Base-by-base conservation (phyloP, 1,284 basidiomycete species). In the Retiboletus flavoniger region DNA sequence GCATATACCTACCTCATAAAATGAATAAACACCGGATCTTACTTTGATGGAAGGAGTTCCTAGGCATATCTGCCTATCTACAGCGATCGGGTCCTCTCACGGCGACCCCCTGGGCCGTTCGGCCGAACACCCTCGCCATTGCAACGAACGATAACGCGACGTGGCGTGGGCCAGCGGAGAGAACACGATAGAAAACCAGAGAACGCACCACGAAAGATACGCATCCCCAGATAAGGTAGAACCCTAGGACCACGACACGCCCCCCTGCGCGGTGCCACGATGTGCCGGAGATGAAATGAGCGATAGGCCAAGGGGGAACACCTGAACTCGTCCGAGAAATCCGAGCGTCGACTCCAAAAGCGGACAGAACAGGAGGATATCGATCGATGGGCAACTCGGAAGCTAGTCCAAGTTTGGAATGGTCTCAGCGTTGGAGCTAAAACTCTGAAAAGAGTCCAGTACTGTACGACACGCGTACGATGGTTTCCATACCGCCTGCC, bases 11-110 rank as follows among this genome's bases (percentile, higher is more conserved):
- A 54, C n/a, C 11, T 29, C 46, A 24, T 41, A 47, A 21, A 56
- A 38, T 50, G 38, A 17, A 60, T 40, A 19, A 13, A 59, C 32
- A 49, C 40, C 51, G 58, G 42, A 55, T 49, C 51, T 48, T 43
- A 39, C 21, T 24, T 34, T n/a, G 53, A 50, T 13, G 16, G 7
- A 21, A 40, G n/a, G 57, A 26, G 24, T 26, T 26, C 16, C 19
- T 34, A 11, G 32, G 19, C 6, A 17, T 29, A 49, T 61, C 31
- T 48, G n/a, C 40, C 51, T 32, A 56, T 44, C 55, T 35, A 39
- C 43, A 26, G 10, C 19, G n/a, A 31, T 54, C 13, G 4, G 42
- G 26, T 44, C 35, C 16, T 31, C 48, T 47, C 31, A n/a, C 38
- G 31, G 7, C 26, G 21, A 13, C 4, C 17, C 6, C 14, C 7